Percentiles rank a stretch among this genome's conserved stretches.
phyloP scores from a whole-genome alignment of 164 flowering plant species.

The Cinnamomum micranthum region DNA sequence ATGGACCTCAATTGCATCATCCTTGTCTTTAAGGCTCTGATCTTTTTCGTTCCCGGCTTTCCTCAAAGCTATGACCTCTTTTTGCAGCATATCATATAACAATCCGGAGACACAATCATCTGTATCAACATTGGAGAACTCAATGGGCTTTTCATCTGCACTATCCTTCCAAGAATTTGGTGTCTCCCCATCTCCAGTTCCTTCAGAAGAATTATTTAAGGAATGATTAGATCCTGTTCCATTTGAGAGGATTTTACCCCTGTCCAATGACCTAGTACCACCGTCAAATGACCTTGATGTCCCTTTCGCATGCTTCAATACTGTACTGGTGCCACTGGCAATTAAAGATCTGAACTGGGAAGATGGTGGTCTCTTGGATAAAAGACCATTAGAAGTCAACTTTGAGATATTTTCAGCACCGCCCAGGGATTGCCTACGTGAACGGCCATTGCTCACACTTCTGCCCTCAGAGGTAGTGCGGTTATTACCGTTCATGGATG shows the following conservation, averaged over 20 bases:
- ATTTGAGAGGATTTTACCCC: slow-evolving; percentile 21
- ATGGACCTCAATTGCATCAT: slow-evolving; percentile 65
- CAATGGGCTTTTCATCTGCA: slow-evolving; percentile 22
- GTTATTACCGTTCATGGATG: slow-evolving; percentile 34
- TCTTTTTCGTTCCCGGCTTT: slow-evolving; percentile 66
- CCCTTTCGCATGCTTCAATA: slow-evolving; percentile 38
- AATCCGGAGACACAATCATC: slow-evolving; percentile 57
- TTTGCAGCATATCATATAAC: slow-evolving; percentile 64
- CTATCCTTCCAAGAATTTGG: slow-evolving; percentile 16
- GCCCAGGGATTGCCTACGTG: slow-evolving; percentile 61
- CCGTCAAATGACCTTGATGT: slow-evolving; percentile 52
- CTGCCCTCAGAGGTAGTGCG: slow-evolving; percentile 55
- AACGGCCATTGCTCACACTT: slow-evolving; percentile 59
- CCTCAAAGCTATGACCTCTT: slow-evolving; percentile 56
- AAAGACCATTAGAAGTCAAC: slow-evolving; percentile 38
- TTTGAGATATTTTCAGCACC: slow-evolving; percentile 50
- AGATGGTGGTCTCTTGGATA: slow-evolving; percentile 28
- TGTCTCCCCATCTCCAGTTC: slow-evolving; percentile 10
- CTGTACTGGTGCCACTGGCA: slow-evolving; percentile 25
- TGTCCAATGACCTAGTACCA: slow-evolving; percentile 35
- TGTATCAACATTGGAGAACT: slow-evolving; percentile 23
- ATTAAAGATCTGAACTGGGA: slow-evolving; percentile 25
- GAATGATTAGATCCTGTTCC: slow-evolving; percentile 12
- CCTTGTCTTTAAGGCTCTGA: slow-evolving; percentile 65
- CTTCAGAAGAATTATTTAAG: slow-evolving; percentile 13